Evolutionary conservation across 192 early-diverging fungal genomes (phyloP), one percentile per base, ranked within the genome.

Genomic region (Entomortierella lignicola): DNA sequence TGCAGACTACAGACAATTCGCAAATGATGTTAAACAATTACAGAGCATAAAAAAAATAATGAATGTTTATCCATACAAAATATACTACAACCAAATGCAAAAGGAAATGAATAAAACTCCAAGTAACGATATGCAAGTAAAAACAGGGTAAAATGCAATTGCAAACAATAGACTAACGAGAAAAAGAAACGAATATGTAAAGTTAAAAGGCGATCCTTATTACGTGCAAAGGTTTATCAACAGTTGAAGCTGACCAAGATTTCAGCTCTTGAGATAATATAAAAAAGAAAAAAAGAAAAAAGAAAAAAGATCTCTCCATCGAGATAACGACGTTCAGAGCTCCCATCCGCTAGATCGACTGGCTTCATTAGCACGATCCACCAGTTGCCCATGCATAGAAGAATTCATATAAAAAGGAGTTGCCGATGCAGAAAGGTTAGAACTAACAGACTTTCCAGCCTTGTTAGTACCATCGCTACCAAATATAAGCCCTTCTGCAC

Each of bases 361-460:
- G 10, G 39, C 27, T 12, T 74, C 72, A 31, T 30, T 54, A 15
- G 43, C 21, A 50, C 63, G 71, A 37, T 61, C 42, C 15, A 47
- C 4, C 42, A 60, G 66, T 60, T 29, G 59, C 11, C 31, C 25
- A 37, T 55, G 58, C 8, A 61, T 26, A 0, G 69, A 31, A 6
- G 63, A 55, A 29, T 74, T 58, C 58, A 74, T 41, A 29, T 72
- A 66, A 26, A 74, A 74, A 0, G 58, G 63, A 0, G 63, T 13
- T 10, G 63, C 48, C 41, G 64, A 27, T 11, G 72, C 42, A 2
- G 64, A 66, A 12, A 66, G 60, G 17, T 41, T 48, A 44, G 57
- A 34, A 29, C 34, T 63, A 13, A 31, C 54, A 18, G 52, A 31
- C 8, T 31, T 41, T 18, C n/a, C 34, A 27, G 30, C 25, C 41